Conservation (phyloP, 495 filamentous ascomycete species). For the Tuber brumale region DNA sequence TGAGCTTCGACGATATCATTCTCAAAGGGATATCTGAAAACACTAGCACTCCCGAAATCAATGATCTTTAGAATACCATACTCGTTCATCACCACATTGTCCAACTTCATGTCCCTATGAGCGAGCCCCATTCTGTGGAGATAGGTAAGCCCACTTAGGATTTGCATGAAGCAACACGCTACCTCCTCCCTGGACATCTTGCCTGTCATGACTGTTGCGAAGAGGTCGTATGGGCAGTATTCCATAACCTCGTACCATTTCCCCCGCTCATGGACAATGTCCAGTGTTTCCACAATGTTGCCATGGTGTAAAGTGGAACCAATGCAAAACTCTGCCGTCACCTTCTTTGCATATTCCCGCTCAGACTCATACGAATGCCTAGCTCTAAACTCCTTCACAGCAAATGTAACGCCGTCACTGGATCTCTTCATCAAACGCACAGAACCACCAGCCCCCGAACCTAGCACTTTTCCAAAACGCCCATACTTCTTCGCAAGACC, state of each 20-base stretch:
- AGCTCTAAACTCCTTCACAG: conserved; percentile 93
- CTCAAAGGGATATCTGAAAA: conserved; percentile 97
- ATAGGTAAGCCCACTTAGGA: conserved; percentile 93
- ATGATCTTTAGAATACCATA: conserved; percentile 99
- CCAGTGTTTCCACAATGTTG: conserved; percentile 96
- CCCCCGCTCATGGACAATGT: conserved; percentile 90
- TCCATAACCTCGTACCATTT: conserved; percentile 99
- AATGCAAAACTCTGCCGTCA: conserved; percentile 99
- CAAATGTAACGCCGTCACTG: conserved; percentile 85
- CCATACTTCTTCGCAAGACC: conserved; percentile 87
- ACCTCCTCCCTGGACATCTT: conserved; percentile 94
- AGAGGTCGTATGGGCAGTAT: conserved; percentile 94
- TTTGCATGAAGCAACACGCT: conserved; percentile 85
- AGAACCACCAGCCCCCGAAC: conserved; percentile 90
- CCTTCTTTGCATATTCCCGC: conserved; percentile 95
- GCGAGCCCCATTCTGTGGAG: conserved; percentile 93
- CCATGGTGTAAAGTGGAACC: conserved; percentile 95
- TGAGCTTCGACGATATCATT: conserved; percentile 77
- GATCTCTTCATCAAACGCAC: conserved; percentile 89
- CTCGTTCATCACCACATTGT: conserved; percentile 97
- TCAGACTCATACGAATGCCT: conserved; percentile 89
- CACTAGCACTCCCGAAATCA: conserved; percentile 95
- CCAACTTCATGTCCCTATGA: conserved; percentile 92
- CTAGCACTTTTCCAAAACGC: conserved; percentile 86
- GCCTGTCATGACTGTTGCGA: conserved; percentile 98